Percentiles rank a stretch among this genome's conserved stretches.
Conservation (phyloP, 2,329 filamentous ascomycete species). For the Hymenoscyphus infarciens region DNA sequence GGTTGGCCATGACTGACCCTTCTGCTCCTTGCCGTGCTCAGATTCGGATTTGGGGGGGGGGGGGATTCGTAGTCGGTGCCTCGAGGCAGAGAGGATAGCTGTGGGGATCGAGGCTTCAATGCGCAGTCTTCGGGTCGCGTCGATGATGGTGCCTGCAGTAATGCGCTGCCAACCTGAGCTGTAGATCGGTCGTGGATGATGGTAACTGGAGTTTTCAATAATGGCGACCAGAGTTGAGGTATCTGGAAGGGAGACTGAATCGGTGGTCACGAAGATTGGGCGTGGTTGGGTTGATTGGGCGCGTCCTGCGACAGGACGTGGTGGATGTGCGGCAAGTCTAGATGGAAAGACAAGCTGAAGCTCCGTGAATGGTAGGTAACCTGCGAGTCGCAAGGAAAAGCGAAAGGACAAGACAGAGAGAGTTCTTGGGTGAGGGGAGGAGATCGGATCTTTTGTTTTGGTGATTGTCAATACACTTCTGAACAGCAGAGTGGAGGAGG, state of each 20-base stretch:
- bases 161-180: background rate
- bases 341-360: conserved; percentile 10
- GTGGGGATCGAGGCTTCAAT: conserved; percentile 8
- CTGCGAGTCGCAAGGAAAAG: background rate
- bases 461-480: conserved; percentile 1
- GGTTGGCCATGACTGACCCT: conserved; percentile 19
- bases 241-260: background rate
- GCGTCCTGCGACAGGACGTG: conserved; percentile 29
- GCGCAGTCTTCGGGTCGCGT: background rate
- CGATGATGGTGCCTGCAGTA: background rate
- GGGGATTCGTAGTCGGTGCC: background rate
- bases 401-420: background rate
- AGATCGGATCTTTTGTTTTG: background rate
- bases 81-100: conserved; percentile 5
- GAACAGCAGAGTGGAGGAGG: background rate
- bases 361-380: background rate
- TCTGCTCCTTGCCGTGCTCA: conserved; percentile 21
- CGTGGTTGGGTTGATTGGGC: conserved; percentile 17
- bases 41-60: background rate
- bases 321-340: background rate
- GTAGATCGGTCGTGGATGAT: background rate
- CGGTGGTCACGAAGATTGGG: conserved; percentile 7
- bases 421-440: background rate
- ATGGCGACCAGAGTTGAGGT: background rate
- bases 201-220: background rate